Percentiles rank a stretch among this genome's conserved stretches.
Conservation (phyloP, 2,329 filamentous ascomycete species). For the Claviceps purpurea region DNA sequence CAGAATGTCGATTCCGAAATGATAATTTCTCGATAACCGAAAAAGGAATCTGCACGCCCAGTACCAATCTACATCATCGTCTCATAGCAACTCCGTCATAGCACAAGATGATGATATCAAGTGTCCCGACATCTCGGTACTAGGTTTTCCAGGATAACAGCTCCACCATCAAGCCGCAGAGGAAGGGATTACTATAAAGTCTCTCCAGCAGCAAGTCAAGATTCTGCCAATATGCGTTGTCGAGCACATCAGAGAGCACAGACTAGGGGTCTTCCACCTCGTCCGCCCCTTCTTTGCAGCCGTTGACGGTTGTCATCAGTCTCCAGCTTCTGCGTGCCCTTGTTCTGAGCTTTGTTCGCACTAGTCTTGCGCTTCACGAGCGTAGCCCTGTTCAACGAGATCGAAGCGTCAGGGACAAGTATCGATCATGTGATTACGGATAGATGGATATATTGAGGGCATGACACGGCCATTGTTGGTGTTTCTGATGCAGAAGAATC, state of each 20-base stretch:
- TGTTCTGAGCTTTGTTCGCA: conserved; percentile 15
- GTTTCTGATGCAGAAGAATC: conserved; percentile 43
- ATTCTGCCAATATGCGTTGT: neutral
- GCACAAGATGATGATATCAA: neutral
- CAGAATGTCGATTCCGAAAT: neutral
- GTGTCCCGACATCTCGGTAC: neutral
- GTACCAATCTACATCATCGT: neutral
- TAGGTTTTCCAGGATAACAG: neutral
- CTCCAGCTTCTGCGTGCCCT: conserved; percentile 15
- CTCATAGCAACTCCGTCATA: neutral
- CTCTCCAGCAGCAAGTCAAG: neutral
- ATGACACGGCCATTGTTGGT: conserved; percentile 46
- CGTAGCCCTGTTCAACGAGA: conserved; percentile 6
- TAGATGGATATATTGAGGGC: neutral
- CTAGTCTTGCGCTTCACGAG: conserved; percentile 19
- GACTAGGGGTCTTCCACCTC: conserved; percentile 14
- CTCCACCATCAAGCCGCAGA: neutral
- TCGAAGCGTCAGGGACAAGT: neutral
- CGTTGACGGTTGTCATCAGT: conserved; percentile 9
- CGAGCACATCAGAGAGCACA: conserved; percentile 14
- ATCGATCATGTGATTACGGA: neutral
- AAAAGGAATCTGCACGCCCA: neutral
- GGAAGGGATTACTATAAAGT: neutral
- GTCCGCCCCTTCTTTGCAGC: conserved; percentile 9
- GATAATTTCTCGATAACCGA: too few species aligned